Evolutionary conservation across 345 rosid genomes (phyloP).

Genomic region (Lagerstroemia speciosa): DNA sequence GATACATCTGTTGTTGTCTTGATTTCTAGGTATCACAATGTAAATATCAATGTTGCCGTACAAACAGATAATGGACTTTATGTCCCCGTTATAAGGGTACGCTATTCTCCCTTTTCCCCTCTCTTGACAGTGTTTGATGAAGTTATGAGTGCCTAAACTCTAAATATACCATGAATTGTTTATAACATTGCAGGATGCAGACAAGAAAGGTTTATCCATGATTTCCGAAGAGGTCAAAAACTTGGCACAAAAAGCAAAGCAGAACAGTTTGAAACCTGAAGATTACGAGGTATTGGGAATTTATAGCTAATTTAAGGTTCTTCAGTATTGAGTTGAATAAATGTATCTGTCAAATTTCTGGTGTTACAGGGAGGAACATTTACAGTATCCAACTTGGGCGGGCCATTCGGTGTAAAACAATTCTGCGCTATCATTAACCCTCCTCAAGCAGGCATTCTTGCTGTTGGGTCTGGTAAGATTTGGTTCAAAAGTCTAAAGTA

Average conservation of each 20-base stretch:
- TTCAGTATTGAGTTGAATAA: background rate
- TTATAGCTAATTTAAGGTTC: background rate
- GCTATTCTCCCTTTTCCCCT: conserved; percentile 3
- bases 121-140: background rate
- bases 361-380: conserved; percentile 85
- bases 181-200: conserved; percentile 57
- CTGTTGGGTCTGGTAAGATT: conserved; percentile 75
- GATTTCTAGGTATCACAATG: conserved; percentile 58
- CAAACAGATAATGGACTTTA: conserved; percentile 95
- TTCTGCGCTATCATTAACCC: conserved; percentile 93
- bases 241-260: conserved; percentile 88
- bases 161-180: background rate
- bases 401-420: conserved; percentile 89
- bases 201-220: conserved; percentile 86
- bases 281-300: conserved; percentile 65
- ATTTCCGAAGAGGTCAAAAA: conserved; percentile 71
- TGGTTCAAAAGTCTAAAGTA: background rate
- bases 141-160: background rate
- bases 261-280: conserved; percentile 82
- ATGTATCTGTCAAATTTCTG: background rate
- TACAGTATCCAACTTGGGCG: conserved; percentile 92
- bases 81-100: conserved; percentile 89
- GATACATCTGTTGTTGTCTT: conserved; percentile 6
- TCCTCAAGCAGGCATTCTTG: conserved; percentile 92
- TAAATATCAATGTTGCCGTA: conserved; percentile 86